These are phyloP conservation scores for Fusarium sp. DNA, from an alignment of 2,329 filamentous ascomycete genomes.

Conservation along the genomic window DNA sequence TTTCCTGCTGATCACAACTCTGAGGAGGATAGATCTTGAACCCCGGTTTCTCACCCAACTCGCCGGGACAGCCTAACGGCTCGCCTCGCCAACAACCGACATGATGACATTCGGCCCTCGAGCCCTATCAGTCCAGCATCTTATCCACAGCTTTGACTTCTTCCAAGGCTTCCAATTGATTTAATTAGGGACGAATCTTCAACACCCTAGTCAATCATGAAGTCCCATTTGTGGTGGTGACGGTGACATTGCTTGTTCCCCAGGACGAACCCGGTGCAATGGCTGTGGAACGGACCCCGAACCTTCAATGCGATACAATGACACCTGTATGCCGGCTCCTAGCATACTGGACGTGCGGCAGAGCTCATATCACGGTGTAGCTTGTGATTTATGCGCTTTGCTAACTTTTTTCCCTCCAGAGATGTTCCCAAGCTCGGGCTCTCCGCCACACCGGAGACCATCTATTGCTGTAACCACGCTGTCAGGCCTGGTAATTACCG, in stretches of 20 bases:
- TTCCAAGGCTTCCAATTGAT: conserved; percentile 27
- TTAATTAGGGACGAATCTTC: conserved; percentile 36
- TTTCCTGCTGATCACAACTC: conserved; percentile 34
- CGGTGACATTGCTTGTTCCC: conserved; percentile 32
- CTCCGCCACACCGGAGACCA: conserved; percentile 29
- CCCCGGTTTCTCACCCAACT: conserved; percentile 44
- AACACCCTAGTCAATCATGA: conserved; percentile 23
- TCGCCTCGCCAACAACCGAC: conserved; percentile 48
- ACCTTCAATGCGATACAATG: conserved; percentile 24
- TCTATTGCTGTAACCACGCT: conserved; percentile 21
- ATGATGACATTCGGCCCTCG: conserved; percentile 47
- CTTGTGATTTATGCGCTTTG: not conserved
- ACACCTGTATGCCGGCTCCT: conserved; percentile 1
- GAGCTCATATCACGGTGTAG: conserved; percentile 17
- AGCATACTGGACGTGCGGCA: not conserved
- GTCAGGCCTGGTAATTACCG: conserved; percentile 7
- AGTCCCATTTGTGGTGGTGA: conserved; percentile 29
- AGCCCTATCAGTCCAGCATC: conserved; percentile 37
- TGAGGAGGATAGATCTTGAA: conserved; percentile 30
- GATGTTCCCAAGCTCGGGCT: conserved; percentile 5
- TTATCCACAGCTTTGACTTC: conserved; percentile 27
- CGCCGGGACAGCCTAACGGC: conserved; percentile 47
- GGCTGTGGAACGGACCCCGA: conserved; percentile 34
- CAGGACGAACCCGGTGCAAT: conserved; percentile 18
- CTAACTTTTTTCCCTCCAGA: conserved; percentile 25